These are phyloP conservation scores for Leavenworthia alabamica DNA, from an alignment of 345 rosid species.

Conservation along the genomic window DNA sequence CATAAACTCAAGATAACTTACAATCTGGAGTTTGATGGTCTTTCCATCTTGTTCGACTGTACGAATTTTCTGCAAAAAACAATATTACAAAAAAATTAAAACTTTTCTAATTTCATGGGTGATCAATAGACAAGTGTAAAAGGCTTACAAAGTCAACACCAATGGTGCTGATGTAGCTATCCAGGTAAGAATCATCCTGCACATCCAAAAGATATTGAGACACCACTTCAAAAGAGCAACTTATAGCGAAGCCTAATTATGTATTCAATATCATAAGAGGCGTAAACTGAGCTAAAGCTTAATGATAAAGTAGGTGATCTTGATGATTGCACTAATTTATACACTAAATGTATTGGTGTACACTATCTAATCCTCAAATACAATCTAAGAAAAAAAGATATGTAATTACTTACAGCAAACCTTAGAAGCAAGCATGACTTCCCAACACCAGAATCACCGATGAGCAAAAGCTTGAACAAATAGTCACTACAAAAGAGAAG, in stretches of 20 bases:
- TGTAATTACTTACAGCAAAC: slow-evolving; percentile 39
- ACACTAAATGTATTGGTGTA: neutral
- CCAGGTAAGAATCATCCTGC: slow-evolving; percentile 92
- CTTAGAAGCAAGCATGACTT: slow-evolving; percentile 41
- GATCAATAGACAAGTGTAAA: neutral
- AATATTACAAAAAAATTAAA: neutral
- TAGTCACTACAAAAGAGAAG: slow-evolving; percentile 32
- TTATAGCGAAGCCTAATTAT: neutral
- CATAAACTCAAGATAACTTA: slow-evolving; percentile 19
- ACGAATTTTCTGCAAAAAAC: slow-evolving; percentile 85
- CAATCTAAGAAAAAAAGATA: neutral
- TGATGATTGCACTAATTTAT: neutral
- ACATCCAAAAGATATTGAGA: neutral
- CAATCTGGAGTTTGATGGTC: slow-evolving; percentile 43
- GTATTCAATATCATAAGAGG: neutral
- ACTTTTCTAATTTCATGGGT: neutral
- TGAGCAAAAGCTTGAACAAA: slow-evolving; percentile 38
- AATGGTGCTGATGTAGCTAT: slow-evolving; percentile 88
- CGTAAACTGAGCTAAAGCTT: neutral
- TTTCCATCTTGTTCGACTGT: slow-evolving; percentile 92
- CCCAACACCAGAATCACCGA: slow-evolving; percentile 45
- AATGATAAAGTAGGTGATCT: neutral
- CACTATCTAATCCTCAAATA: neutral
- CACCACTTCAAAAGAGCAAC: neutral
- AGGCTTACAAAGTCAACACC: slow-evolving; percentile 88